Conservation (phyloP, 2,329 filamentous ascomycete species). For the Neurospora crassa region DNA sequence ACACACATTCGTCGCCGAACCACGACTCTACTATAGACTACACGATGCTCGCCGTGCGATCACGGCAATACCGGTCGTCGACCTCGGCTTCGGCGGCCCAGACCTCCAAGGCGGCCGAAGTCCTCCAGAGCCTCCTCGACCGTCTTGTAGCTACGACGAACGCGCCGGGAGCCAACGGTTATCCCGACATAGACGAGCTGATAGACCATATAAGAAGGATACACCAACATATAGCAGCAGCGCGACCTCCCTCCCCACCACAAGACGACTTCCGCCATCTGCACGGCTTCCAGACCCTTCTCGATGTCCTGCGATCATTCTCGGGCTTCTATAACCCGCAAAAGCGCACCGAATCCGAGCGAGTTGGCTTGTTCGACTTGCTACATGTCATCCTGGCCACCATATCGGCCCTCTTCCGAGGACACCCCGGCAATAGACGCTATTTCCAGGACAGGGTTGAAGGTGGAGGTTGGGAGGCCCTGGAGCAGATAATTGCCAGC, state of each 20-base stretch:
- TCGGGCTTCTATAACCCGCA: slow-evolving; percentile 68
- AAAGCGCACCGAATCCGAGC: slow-evolving; percentile 52
- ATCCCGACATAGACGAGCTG: slow-evolving; percentile 39
- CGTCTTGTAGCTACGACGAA: slow-evolving; percentile 28
- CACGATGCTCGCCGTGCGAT: slow-evolving; percentile 39
- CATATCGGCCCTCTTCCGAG: slow-evolving; percentile 63
- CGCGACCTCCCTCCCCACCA: slow-evolving; percentile 34
- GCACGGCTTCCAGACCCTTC: slow-evolving; percentile 65
- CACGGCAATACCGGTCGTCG: slow-evolving; percentile 53
- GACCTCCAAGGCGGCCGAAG: slow-evolving; percentile 51
- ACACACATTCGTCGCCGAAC: slow-evolving; percentile 8
- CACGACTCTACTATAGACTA: neutral
- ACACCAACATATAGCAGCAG: slow-evolving; percentile 49
- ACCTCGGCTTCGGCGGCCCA: slow-evolving; percentile 50
- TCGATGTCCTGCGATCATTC: slow-evolving; percentile 60
- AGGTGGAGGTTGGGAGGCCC: slow-evolving; percentile 65
- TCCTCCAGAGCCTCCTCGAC: slow-evolving; percentile 46
- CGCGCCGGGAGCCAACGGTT: slow-evolving; percentile 28
- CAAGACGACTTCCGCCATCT: slow-evolving; percentile 81
- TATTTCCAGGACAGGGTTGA: slow-evolving; percentile 75
- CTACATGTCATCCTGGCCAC: slow-evolving; percentile 64
- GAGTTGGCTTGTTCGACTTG: slow-evolving; percentile 55
- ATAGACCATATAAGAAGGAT: slow-evolving; percentile 53
- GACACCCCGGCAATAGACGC: slow-evolving; percentile 75
- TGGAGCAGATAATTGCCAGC: slow-evolving; percentile 64